A percentile compares a stretch with the other conserved stretches of the same genome.
Conservation (phyloP, 352 stramenopile genomes). For the Ophiocytium majus region DNA sequence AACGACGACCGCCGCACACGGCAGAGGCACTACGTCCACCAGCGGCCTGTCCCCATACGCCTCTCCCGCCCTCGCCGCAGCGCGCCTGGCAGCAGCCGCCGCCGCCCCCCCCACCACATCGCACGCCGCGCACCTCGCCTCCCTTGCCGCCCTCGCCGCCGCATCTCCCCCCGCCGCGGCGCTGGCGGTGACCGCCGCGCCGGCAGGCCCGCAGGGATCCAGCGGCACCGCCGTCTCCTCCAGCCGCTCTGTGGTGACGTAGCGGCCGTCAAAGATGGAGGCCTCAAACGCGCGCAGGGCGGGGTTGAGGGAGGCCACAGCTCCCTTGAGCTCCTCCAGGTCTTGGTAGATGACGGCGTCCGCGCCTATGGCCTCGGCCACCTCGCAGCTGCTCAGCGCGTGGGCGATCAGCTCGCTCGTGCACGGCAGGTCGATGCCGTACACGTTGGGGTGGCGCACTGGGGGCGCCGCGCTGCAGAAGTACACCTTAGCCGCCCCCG, state of each 20-base stretch:
- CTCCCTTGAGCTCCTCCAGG: conserved; percentile 43
- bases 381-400: conserved; percentile 81
- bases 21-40: too few species aligned
- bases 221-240: too few species aligned
- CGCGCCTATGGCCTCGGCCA: conserved; percentile 71
- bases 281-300: not conserved
- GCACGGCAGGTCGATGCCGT: conserved; percentile 98
- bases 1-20: not conserved
- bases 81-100: too few species aligned
- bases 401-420: conserved; percentile 94
- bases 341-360: conserved; percentile 75
- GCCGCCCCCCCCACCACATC: not conserved
- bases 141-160: not conserved
- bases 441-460: conserved; percentile 96
- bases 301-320: conserved; percentile 41
- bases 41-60: not conserved
- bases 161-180: not conserved
- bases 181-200: too few species aligned
- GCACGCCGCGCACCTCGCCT: not conserved
- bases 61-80: not conserved
- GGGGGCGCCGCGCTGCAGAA: conserved; percentile 94
- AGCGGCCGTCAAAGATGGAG: not conserved
- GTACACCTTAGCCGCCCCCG: conserved; percentile 91
- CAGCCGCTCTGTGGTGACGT: not conserved
- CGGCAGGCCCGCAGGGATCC: too few species aligned